phyloP scores from a whole-genome alignment of 2,329 filamentous ascomycete species.

The Aureobasidium zeae region DNA sequence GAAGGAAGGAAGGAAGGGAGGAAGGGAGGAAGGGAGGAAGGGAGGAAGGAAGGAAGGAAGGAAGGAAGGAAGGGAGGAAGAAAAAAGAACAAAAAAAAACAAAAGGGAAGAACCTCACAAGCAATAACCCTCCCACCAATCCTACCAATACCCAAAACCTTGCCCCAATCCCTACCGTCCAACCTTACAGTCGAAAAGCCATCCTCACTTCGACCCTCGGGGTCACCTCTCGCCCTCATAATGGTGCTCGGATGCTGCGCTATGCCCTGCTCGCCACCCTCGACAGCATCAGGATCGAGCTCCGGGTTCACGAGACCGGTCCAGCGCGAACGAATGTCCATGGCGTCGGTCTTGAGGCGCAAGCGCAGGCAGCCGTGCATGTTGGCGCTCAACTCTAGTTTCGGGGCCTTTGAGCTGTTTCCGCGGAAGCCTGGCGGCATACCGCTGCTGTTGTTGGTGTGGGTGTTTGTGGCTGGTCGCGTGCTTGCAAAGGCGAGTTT shows the following conservation, averaged over 20 bases:
- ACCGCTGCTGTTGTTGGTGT: slow-evolving; percentile 18
- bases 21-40: too few relatives aligned
- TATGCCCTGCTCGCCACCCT: slow-evolving; percentile 54
- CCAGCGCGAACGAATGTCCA: slow-evolving; percentile 82
- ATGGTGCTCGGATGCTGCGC: slow-evolving; percentile 72
- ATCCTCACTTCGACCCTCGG: slow-evolving; percentile 59
- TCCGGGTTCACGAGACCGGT: slow-evolving; percentile 77
- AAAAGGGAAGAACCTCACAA: too few relatives aligned
- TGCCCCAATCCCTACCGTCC: slow-evolving; percentile 89
- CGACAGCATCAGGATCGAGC: slow-evolving; percentile 67
- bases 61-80: too few relatives aligned
- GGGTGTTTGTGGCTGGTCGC: too few relatives aligned
- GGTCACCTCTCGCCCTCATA: slow-evolving; percentile 53
- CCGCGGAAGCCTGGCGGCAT: slow-evolving; percentile 33
- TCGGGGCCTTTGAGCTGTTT: slow-evolving; percentile 38
- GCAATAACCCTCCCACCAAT: slow-evolving; percentile 87
- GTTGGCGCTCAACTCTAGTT: slow-evolving; percentile 81
- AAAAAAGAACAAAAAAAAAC: too few relatives aligned
- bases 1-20: too few relatives aligned
- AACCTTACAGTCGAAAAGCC: slow-evolving; percentile 85
- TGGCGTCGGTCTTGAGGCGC: slow-evolving; percentile 69
- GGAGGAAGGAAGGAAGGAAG: too few relatives aligned
- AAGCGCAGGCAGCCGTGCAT: slow-evolving; percentile 84
- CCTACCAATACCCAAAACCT: slow-evolving; percentile 83
- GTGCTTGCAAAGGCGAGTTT: slow-evolving; percentile 56